Evolutionary conservation across 73 alveolate species (phyloP), one percentile per base, ranked within the genome.

Genomic region (Paramecium tetraurelia): DNA sequence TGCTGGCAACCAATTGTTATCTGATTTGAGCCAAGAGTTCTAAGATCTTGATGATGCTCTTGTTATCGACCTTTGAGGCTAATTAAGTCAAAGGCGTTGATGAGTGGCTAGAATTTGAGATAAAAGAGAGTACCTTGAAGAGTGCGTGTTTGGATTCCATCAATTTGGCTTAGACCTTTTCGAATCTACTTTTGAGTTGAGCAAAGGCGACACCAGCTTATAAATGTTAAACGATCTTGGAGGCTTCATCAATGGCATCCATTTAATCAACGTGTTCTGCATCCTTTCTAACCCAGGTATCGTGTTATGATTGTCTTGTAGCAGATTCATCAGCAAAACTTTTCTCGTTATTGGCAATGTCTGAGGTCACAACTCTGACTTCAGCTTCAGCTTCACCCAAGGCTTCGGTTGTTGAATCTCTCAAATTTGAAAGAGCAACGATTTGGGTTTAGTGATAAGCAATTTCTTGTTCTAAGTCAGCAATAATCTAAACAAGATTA

Each of bases 181-280:
- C 90, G 14, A 80, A 80, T 80, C 90, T 80, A 24, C 90, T 80
- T 63, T 80, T 80, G 20, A 80, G 50, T 80, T 80, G 12, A 80
- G 90, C 76, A 11, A 80, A 80, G 50, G 90, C 90, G 18, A 80
- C 90, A 44, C 90, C 90, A 21, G 90, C 90, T 80, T 80, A 80
- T 80, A 80, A 80, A 63, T 80, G 90, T 80, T 80, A 46, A 46
- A 80, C 90, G 46, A 80, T 80, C 29, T 80, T 80, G 4, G 63
- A 31, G 4, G 90, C 90, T 46, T 80, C 90, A 46, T 80, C 90
- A 20, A 80, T 80, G 10, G 90, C 70, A 46, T 80, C 90, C 8
- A 80, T 80, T 46, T 80, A 80, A 46, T 80, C 90, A 41, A 46
- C 90, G 27, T 80, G 90, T 27, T 40, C 72, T 18, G 70, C 90